phyloP scores from a whole-genome alignment of 805 yeast genomes.

The Metschnikowia orientalis region DNA sequence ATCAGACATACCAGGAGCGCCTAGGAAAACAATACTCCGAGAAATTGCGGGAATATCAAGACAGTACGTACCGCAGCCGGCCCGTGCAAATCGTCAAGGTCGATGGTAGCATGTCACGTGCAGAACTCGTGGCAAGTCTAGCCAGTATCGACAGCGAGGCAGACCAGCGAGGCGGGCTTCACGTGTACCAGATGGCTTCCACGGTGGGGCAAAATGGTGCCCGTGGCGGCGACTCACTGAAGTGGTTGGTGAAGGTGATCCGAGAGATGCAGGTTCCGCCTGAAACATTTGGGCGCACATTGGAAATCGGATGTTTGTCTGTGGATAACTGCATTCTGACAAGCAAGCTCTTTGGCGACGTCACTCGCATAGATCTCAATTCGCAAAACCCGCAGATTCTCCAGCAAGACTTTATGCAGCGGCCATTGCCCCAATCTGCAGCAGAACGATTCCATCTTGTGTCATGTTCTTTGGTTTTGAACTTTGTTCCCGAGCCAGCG shows the following conservation, averaged over 20 bases:
- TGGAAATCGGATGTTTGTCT: slow-evolving; percentile 83
- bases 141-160: slow-evolving; percentile 62
- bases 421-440: slow-evolving; percentile 51
- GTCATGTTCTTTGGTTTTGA: slow-evolving; percentile 82
- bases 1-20: slow-evolving; percentile 19
- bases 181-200: slow-evolving; percentile 80
- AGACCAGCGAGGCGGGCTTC: slow-evolving; percentile 65
- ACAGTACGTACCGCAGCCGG: slow-evolving; percentile 10
- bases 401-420: slow-evolving; percentile 80
- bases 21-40: slow-evolving; percentile 9
- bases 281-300: slow-evolving; percentile 33
- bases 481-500: slow-evolving; percentile 73
- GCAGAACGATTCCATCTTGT: slow-evolving; percentile 56
- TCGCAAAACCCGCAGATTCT: slow-evolving; percentile 69
- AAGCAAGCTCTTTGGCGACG: slow-evolving; percentile 45
- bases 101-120: slow-evolving; percentile 15
- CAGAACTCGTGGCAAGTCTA: slow-evolving; percentile 27
- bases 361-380: slow-evolving; percentile 71
- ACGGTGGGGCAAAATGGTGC: slow-evolving; percentile 71
- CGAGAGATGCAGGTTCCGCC: slow-evolving; percentile 21
- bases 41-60: slow-evolving; percentile 6
- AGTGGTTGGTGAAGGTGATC: slow-evolving; percentile 71
- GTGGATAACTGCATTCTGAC: slow-evolving; percentile 65
- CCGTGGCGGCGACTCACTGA: slow-evolving; percentile 92
- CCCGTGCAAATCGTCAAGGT: slow-evolving; percentile 13